Conservation (phyloP, 176 grass and related monocot species). For the Oryza officinalis region DNA sequence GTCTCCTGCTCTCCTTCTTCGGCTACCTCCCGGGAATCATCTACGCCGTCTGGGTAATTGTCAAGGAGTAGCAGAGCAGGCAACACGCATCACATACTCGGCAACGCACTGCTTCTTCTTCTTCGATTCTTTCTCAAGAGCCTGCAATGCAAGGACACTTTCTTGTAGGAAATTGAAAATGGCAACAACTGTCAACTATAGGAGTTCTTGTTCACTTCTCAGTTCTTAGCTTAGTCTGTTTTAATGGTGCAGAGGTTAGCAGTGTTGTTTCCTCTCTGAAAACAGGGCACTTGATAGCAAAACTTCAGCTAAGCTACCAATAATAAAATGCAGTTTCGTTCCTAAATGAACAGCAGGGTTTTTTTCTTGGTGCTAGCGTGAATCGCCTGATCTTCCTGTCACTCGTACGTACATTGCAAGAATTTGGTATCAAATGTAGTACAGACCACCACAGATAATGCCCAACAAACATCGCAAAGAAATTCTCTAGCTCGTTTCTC, state of each 20-base stretch:
- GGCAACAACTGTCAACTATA: background rate
- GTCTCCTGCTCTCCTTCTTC: constrained; percentile 24
- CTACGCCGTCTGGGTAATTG: constrained; percentile 46
- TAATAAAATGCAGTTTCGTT: background rate
- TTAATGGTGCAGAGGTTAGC: background rate
- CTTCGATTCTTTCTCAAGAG: background rate
- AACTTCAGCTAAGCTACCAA: background rate
- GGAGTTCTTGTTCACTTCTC: background rate
- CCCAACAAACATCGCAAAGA: background rate
- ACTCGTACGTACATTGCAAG: background rate
- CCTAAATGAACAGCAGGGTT: background rate
- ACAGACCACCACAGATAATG: too few relatives aligned
- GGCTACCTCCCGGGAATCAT: constrained; percentile 41
- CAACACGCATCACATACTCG: background rate
- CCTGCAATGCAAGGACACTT: background rate
- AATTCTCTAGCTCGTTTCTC: background rate
- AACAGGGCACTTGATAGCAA: background rate
- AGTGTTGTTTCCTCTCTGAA: background rate
- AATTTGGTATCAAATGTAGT: background rate
- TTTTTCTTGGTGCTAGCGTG: background rate
- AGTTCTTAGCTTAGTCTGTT: background rate
- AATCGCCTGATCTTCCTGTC: background rate
- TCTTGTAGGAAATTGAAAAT: background rate
- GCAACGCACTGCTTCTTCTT: background rate
- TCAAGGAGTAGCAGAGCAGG: background rate